These are phyloP conservation scores for Elsinoe batatas DNA, from an alignment of 2,329 filamentous ascomycete species.

Conservation along the genomic window DNA sequence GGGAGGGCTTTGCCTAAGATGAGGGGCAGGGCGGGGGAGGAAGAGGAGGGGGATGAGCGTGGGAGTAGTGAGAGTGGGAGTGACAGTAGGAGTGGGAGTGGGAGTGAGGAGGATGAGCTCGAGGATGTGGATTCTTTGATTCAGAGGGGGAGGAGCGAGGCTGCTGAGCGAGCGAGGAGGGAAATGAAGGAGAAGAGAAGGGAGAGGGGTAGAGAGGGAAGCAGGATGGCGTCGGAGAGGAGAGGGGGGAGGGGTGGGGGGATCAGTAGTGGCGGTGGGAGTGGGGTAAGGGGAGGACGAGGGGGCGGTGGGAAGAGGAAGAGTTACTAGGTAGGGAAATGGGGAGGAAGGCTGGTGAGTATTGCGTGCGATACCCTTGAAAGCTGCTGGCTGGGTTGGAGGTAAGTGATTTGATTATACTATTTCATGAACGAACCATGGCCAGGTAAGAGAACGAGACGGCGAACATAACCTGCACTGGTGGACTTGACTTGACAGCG, in stretches of 20 bases:
- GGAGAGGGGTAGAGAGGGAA: neutral
- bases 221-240: neutral
- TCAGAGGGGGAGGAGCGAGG: constrained; percentile 1
- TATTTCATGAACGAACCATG: neutral
- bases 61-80: neutral
- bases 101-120: constrained; percentile 1
- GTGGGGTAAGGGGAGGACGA: neutral
- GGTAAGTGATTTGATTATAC: neutral
- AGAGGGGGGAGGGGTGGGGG: constrained; percentile 1
- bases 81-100: neutral
- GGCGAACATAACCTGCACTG: neutral
- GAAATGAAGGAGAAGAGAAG: constrained; percentile 1
- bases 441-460: neutral
- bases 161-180: neutral
- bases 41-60: neutral
- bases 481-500: too few relatives aligned
- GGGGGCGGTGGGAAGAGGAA: constrained; percentile 1
- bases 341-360: neutral
- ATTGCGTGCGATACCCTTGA: neutral
- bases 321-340: neutral
- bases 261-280: constrained; percentile 2
- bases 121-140: constrained; percentile 7
- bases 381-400: neutral
- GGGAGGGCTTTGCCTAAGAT: neutral
- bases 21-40: neutral